A percentile compares a stretch with the other conserved stretches of the same genome.
Evolutionary conservation across 176 grass and related monocot genomes (phyloP).

Genomic region (Hordeum vulgare): MorexV3_pseudomolecules_assembly NC_058521.1:63999724-64000223

Average conservation of each 20-base stretch:
- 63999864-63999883: slow-evolving; percentile 75
- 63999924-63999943: neutral
- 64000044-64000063: too few relatives aligned
- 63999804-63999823: slow-evolving; percentile 89
- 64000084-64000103: too few relatives aligned
- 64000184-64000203: too few relatives aligned
- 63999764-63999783: slow-evolving; percentile 12
- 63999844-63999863: slow-evolving; percentile 43
- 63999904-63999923: slow-evolving; percentile 24
- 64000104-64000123: too few relatives aligned
- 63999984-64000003: too few relatives aligned
- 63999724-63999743: slow-evolving; percentile 51
- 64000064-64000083: too few relatives aligned
- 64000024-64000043: too few relatives aligned
- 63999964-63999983: neutral
- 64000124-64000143: too few relatives aligned
- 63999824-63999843: slow-evolving; percentile 52
- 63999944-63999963: neutral
- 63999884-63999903: slow-evolving; percentile 85
- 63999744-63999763: slow-evolving; percentile 18
- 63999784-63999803: slow-evolving; percentile 70
- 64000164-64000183: too few relatives aligned
- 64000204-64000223: too few relatives aligned
- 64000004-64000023: neutral
- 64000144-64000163: too few relatives aligned